These are phyloP conservation scores for Stephanodiscus minutulus DNA, from an alignment of 108 stramenopile species.

Conservation along the genomic window DNA sequence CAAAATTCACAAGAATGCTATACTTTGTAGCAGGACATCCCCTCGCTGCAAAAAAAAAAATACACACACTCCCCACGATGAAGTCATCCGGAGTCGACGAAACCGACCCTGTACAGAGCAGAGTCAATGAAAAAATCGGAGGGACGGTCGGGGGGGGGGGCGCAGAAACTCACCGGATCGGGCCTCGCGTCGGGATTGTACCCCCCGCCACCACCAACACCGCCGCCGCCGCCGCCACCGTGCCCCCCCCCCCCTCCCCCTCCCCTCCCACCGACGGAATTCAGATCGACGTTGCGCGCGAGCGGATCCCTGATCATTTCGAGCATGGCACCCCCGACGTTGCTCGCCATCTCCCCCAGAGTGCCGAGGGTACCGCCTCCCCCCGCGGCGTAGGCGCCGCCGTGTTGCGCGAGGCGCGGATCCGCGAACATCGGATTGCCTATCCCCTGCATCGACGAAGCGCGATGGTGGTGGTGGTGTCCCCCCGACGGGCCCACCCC, in stretches of 20 bases:
- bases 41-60: too few relatives aligned
- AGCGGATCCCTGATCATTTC: conserved; percentile 91
- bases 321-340: conserved; percentile 68
- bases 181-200: conserved; percentile 47
- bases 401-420: conserved; percentile 61
- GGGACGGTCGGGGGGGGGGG: conserved; percentile 7
- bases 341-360: conserved; percentile 51
- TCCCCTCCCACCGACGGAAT: background rate
- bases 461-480: conserved; percentile 14
- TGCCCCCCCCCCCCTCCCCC: conserved; percentile 36
- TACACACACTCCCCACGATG: too few relatives aligned
- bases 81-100: too few relatives aligned
- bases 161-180: conserved; percentile 55
- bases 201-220: background rate
- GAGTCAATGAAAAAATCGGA: too few relatives aligned
- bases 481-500: too few relatives aligned
- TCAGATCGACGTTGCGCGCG: conserved; percentile 54
- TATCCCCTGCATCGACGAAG: conserved; percentile 81
- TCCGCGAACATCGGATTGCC: conserved; percentile 90
- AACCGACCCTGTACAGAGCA: too few relatives aligned
- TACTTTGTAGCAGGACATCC: too few relatives aligned
- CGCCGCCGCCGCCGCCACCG: too few relatives aligned
- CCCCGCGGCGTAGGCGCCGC: background rate
- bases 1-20: too few relatives aligned
- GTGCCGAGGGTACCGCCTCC: conserved; percentile 17